Conservation (phyloP, 1,139 yeast genomes). For the Blastobotrys proliferans region DNA sequence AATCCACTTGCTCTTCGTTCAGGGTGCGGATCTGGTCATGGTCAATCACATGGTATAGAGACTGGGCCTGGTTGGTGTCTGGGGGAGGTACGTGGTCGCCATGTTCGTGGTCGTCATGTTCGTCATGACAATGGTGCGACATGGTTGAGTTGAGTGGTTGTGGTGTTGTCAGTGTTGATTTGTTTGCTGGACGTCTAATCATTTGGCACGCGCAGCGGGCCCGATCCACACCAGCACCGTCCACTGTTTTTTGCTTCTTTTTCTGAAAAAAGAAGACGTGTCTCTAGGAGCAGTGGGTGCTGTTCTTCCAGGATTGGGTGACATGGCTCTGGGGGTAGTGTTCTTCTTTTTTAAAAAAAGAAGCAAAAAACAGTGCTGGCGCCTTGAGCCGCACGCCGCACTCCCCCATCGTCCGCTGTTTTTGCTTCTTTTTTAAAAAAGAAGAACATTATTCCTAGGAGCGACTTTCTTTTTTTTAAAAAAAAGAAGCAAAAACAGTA, state of each 20-base stretch:
- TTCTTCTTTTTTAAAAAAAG: too few relatives aligned
- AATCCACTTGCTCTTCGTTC: slow-evolving; percentile 53
- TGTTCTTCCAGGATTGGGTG: too few relatives aligned
- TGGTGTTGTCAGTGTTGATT: not conserved
- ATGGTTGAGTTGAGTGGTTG: not conserved
- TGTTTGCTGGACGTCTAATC: not conserved
- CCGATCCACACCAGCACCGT: not conserved
- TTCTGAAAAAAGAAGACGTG: not conserved
- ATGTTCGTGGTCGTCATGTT: slow-evolving; percentile 27
- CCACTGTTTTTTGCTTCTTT: not conserved
- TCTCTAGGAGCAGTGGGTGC: too few relatives aligned
- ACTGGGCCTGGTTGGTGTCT: slow-evolving; percentile 67
- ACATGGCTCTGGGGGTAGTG: too few relatives aligned
- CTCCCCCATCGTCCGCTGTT: too few relatives aligned
- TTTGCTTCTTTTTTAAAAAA: too few relatives aligned
- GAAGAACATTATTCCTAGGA: too few relatives aligned
- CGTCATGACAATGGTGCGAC: slow-evolving; percentile 13
- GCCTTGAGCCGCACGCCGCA: too few relatives aligned
- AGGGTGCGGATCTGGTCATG: slow-evolving; percentile 58
- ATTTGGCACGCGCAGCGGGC: not conserved
- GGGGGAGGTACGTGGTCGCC: slow-evolving; percentile 58
- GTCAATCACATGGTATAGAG: slow-evolving; percentile 60
- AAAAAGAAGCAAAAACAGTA: too few relatives aligned
- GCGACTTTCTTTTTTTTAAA: too few relatives aligned
- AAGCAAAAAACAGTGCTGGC: too few relatives aligned